phyloP scores from a whole-genome alignment of 139 green algal species.

The Picocystis salinarum region DNA sequence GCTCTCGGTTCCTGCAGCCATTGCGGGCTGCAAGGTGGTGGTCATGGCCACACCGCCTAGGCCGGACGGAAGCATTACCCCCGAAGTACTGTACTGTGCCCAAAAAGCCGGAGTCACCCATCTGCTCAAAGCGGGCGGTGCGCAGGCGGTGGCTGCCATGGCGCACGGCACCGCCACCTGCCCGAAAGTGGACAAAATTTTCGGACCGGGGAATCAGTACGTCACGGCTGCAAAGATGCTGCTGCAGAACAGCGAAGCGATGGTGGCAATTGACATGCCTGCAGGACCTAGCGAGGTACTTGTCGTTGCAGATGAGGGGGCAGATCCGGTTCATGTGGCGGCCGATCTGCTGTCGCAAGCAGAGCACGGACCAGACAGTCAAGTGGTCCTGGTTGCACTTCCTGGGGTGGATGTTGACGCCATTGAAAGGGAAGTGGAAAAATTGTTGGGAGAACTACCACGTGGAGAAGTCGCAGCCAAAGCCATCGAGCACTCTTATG shows the following conservation, averaged over 20 bases:
- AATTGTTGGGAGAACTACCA: conserved; percentile 65
- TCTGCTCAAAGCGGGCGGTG: conserved; percentile 81
- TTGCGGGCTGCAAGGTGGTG: conserved; percentile 75
- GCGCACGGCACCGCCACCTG: conserved; percentile 76
- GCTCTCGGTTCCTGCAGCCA: conserved; percentile 65
- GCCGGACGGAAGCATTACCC: conserved; percentile 50
- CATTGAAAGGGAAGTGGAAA: conserved; percentile 51
- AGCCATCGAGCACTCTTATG: conserved; percentile 71
- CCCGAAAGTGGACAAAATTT: conserved; percentile 67
- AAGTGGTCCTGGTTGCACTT: conserved; percentile 84
- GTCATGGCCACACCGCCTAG: conserved; percentile 87
- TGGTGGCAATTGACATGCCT: conserved; percentile 95
- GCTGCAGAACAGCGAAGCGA: conserved; percentile 79
- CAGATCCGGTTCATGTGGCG: conserved; percentile 55
- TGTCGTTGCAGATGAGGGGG: conserved; percentile 76
- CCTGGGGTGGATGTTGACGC: conserved; percentile 60
- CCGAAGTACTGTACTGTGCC: conserved; percentile 86
- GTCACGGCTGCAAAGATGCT: conserved; percentile 52
- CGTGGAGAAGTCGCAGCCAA: conserved; percentile 56
- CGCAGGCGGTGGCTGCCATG: conserved; percentile 86
- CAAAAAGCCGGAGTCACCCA: conserved; percentile 89
- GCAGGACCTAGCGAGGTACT: conserved; percentile 70
- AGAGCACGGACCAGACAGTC: conserved; percentile 83
- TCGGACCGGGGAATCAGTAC: conserved; percentile 38
- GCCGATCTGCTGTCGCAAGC: conserved; percentile 81